These are phyloP conservation scores for Exutisphaerella laricina DNA, from an alignment of 2,329 filamentous ascomycete genomes.

Conservation along the genomic window DNA sequence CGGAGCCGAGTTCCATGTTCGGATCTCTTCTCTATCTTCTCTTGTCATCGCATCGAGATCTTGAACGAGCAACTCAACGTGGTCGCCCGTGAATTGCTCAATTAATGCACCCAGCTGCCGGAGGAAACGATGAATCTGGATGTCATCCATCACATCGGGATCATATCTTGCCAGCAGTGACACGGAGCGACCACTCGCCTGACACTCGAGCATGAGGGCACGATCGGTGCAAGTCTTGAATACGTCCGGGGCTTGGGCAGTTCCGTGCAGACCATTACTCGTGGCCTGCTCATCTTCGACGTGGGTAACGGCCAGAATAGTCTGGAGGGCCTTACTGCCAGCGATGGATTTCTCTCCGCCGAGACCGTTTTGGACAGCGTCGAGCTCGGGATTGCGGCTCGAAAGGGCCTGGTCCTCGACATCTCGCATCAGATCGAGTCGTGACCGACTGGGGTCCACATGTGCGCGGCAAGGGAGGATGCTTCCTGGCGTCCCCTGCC, in stretches of 20 bases:
- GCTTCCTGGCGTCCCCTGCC: not conserved
- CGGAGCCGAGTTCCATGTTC: slow-evolving; percentile 1
- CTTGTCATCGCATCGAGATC: slow-evolving; percentile 5
- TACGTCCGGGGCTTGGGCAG: not conserved
- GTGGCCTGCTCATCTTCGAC: not conserved
- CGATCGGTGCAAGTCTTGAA: slow-evolving; percentile 3
- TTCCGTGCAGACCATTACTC: too few species aligned
- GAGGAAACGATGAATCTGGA: slow-evolving; percentile 3
- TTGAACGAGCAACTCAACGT: not conserved
- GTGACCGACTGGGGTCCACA: slow-evolving; percentile 1
- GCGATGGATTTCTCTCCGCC: not conserved
- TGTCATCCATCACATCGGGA: slow-evolving; percentile 2
- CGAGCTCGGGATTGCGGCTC: not conserved
- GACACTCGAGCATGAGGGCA: slow-evolving; percentile 6
- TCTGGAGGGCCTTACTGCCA: slow-evolving; percentile 3
- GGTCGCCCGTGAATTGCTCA: slow-evolving; percentile 1
- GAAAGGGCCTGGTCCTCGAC: not conserved
- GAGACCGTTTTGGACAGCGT: not conserved
- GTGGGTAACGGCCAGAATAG: slow-evolving; percentile 4
- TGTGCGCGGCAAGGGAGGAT: not conserved
- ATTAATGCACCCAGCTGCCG: slow-evolving; percentile 5
- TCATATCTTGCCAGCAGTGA: slow-evolving; percentile 4
- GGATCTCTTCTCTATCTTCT: slow-evolving; percentile 6
- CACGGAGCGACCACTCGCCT: not conserved
- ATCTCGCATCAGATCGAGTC: not conserved